A percentile compares a stretch with the other conserved stretches of the same genome.
These are phyloP conservation scores for Talaromyces sp. DNA, from an alignment of 2,329 filamentous ascomycete species.

Conservation along the genomic window DNA sequence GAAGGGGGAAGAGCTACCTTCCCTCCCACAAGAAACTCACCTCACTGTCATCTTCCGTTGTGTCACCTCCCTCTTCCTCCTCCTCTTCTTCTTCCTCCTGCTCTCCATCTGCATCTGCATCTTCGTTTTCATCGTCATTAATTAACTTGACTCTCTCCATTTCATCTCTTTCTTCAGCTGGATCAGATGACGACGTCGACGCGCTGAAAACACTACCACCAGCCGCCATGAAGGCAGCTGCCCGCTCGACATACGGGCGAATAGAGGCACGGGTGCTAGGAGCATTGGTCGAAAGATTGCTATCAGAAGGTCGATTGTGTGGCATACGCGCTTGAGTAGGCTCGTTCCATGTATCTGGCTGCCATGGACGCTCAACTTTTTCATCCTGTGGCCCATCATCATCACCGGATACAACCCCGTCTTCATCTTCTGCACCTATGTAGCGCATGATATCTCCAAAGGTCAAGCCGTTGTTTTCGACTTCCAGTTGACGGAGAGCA, in stretches of 20 bases:
- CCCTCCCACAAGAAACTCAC: not conserved
- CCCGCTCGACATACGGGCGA: constrained; percentile 10
- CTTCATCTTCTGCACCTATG: not conserved
- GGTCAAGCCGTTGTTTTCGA: constrained; percentile 5
- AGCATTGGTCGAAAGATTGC: constrained; percentile 13
- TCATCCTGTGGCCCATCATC: not conserved
- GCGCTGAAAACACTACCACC: not conserved
- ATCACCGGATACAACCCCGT: not conserved
- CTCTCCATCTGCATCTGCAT: no score
- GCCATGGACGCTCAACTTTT: constrained; percentile 9
- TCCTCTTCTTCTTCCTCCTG: not conserved
- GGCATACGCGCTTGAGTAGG: not conserved
- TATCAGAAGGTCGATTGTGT: constrained; percentile 8
- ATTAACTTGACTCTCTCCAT: not conserved
- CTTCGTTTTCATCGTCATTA: not conserved
- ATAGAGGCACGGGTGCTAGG: constrained; percentile 15
- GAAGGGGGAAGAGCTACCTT: not conserved
- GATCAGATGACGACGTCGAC: not conserved
- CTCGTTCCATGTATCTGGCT: constrained; percentile 13
- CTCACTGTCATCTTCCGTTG: not conserved
- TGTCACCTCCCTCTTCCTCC: not conserved
- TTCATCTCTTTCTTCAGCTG: not conserved
- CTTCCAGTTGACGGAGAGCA: constrained; percentile 9
- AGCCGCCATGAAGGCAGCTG: constrained; percentile 11
- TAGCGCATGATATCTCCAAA: constrained; percentile 9